Evolutionary conservation across 208 protist genomes (phyloP), one percentile per base, ranked within the genome.

Genomic region (Crithidia expoeki): DNA sequence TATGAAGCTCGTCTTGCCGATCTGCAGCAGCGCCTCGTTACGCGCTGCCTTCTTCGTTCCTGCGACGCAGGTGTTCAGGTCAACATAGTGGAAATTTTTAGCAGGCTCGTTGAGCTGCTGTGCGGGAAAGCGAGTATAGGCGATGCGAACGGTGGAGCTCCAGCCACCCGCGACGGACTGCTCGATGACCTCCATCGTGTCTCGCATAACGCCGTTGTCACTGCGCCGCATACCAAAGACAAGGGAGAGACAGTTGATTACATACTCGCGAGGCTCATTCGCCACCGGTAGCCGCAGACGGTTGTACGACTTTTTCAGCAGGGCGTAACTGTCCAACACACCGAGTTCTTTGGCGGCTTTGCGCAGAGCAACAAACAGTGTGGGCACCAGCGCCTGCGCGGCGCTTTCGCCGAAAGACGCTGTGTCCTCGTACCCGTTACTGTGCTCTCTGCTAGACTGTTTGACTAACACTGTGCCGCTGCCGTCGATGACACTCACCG

Each of bases 211-310:
- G 1, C 33, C 40, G 1, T 2, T 33, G 4, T 1, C 2, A 5
- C 0, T 4, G 28, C 42, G 3, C 17, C 0, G 12, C 55, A 56
- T 56, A 28, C 66, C 66, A 32, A 72, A 63, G 19, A 72, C n/a
- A 5, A 72, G 23, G n/a, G 44, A 19, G 12, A 72, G 9, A 16
- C 53, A 56, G 56, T 38, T 63, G 2, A 56, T 11, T n/a, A 63
- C 32, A 44, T 72, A 72, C 66, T 72, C 66, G 14, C 66, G 66
- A 19, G 66, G 32, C 44, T 72, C 66, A 27, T 72, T 72, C 36
- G 44, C 21, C 32, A 72, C 55, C 38, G 66, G 66, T 30, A 64
- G 38, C 21, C 44, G 55, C 33, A 72, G 4, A 4, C 55, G 52
- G 32, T 72, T 55, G 25, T 57, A 72, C 2, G 66, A 72, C 19